Evolutionary conservation across 176 grass and related monocot species (phyloP).

Genomic region (Neostapfia colusana): DNA sequence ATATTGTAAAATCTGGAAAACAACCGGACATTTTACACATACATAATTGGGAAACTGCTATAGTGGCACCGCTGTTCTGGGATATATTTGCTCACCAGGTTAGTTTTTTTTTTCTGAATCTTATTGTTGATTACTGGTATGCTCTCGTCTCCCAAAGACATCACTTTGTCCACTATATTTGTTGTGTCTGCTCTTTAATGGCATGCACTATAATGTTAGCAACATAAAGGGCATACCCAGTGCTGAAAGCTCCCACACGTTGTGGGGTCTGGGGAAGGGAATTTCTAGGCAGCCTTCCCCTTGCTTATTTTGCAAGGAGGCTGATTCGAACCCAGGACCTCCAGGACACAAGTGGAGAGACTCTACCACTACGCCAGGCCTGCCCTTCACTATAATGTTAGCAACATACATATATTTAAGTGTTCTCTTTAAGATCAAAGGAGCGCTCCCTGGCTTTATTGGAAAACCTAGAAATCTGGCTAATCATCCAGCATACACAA

Average conservation of each 20-base stretch:
- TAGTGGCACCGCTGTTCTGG: constrained; percentile 66
- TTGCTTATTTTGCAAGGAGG: no score
- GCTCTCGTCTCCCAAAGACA: not conserved
- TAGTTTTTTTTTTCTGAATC: constrained; percentile 29
- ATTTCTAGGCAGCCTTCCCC: no score
- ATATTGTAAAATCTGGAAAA: constrained; percentile 67
- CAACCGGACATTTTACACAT: constrained; percentile 59
- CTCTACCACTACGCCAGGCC: no score
- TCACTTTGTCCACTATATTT: not conserved
- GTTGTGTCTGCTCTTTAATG: not conserved
- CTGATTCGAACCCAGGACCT: no score
- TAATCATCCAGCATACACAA: not conserved
- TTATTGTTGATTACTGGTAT: not conserved
- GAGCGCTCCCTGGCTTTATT: not conserved
- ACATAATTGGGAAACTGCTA: constrained; percentile 73
- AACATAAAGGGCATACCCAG: no score
- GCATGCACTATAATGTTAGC: not conserved
- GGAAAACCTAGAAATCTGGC: not conserved
- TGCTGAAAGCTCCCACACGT: no score
- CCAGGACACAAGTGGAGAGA: no score
- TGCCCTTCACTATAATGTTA: no score
- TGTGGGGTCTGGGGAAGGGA: no score
- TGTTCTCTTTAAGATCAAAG: not conserved
- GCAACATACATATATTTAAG: not conserved
- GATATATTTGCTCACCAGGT: constrained; percentile 67